Conservation (phyloP, 495 filamentous ascomycete species). For the Penicillium pulvis region DNA sequence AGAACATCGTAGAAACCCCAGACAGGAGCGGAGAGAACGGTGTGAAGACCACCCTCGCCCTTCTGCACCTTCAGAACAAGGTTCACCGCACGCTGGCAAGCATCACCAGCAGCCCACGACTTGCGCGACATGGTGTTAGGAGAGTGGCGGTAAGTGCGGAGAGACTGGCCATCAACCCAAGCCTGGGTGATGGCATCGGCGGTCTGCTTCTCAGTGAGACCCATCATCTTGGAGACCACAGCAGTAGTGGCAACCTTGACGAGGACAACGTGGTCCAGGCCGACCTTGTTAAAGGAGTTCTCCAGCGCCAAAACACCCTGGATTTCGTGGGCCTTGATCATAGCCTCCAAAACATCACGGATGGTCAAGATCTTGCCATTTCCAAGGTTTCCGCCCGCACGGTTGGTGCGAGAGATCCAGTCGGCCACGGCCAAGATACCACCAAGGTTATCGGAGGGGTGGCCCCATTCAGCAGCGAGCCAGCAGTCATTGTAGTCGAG, state of each 20-base stretch:
- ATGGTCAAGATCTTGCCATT: conserved; percentile 84
- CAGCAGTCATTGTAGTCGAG: conserved; percentile 99
- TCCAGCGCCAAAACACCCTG: conserved; percentile 95
- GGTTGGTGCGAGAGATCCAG: conserved; percentile 96
- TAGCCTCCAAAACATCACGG: conserved; percentile 90
- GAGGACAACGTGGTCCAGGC: conserved; percentile 93
- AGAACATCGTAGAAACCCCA: conserved; percentile 99
- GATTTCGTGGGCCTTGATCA: conserved; percentile 99
- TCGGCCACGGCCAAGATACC: conserved; percentile 95
- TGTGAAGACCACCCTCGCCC: conserved; percentile 88
- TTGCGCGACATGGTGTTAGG: conserved; percentile 99
- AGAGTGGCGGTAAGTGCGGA: conserved; percentile 94
- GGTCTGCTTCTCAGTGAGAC: conserved; percentile 84
- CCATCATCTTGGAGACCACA: conserved; percentile 92
- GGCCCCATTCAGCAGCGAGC: conserved; percentile 98
- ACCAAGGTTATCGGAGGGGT: conserved; percentile 95
- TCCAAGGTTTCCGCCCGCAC: conserved; percentile 81
- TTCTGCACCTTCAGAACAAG: conserved; percentile 89
- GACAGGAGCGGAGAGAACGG: conserved; percentile 86
- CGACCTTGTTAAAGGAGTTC: conserved; percentile 98
- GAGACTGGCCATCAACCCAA: conserved; percentile 93
- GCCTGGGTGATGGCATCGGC: conserved; percentile 95
- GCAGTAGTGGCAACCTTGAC: conserved; percentile 97
- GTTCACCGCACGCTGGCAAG: conserved; percentile 95
- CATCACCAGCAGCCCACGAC: conserved; percentile 98